Conservation (phyloP, 1,284 basidiomycete genomes). For the Apiotrichum gracile region DNA sequence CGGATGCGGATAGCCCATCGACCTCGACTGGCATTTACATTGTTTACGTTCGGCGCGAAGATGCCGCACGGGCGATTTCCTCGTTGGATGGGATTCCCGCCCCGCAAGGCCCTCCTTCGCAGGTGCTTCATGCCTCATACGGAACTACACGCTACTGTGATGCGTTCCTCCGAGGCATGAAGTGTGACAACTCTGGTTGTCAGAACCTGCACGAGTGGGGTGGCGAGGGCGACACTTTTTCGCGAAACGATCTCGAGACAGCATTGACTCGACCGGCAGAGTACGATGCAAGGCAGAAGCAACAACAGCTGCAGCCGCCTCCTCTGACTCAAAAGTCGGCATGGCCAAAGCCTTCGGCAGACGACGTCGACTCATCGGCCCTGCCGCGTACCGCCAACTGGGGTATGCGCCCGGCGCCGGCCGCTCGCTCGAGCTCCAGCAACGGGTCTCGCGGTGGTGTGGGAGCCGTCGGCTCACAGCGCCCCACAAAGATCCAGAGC, state of each 20-base stretch:
- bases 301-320: slow-evolving; percentile 28
- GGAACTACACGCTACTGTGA: slow-evolving; percentile 99
- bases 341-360: slow-evolving; percentile 35
- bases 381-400: slow-evolving; percentile 78
- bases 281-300: slow-evolving; percentile 43
- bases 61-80: slow-evolving; percentile 86
- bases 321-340: slow-evolving; percentile 26
- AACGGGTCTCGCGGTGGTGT: background rate
- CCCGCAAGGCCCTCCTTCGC: slow-evolving; percentile 64
- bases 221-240: slow-evolving; percentile 95
- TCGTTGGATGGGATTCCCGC: slow-evolving; percentile 87
- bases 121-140: slow-evolving; percentile 85
- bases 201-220: slow-evolving; percentile 97
- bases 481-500: slow-evolving; percentile 30
- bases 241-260: slow-evolving; percentile 83
- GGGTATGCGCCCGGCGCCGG: slow-evolving; percentile 48
- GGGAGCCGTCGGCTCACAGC: slow-evolving; percentile 22
- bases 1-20: slow-evolving; percentile 47
- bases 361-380: slow-evolving; percentile 48
- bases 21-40: slow-evolving; percentile 84
- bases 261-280: slow-evolving; percentile 51
- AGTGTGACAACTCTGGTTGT: slow-evolving; percentile 68
- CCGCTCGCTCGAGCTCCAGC: slow-evolving; percentile 10
- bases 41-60: slow-evolving; percentile 89
- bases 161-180: slow-evolving; percentile 79